Conservation (phyloP, 441 rosid species). For the Populus hybrid region DNA sequence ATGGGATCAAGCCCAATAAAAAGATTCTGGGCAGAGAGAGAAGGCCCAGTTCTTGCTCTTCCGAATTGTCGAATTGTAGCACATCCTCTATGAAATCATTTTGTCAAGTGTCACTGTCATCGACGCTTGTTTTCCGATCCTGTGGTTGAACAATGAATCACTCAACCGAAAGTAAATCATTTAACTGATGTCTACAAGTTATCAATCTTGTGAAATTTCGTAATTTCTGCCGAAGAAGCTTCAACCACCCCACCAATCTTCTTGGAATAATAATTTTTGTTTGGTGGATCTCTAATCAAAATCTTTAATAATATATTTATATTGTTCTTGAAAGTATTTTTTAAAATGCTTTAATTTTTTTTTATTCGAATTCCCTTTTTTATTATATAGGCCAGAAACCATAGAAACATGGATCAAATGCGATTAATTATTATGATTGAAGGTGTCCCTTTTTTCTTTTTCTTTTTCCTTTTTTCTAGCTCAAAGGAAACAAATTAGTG, state of each 20-base stretch:
- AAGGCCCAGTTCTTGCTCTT: not conserved
- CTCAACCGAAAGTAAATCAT: not conserved
- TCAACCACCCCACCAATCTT: not conserved
- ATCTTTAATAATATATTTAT: no score
- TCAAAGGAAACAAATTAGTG: not conserved
- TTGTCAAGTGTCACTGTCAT: not conserved
- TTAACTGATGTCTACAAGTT: not conserved
- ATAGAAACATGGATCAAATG: no score
- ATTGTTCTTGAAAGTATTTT: no score
- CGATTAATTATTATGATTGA: no score
- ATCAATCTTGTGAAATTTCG: no score
- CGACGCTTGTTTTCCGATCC: not conserved
- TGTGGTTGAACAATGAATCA: not conserved
- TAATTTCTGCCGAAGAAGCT: not conserved
- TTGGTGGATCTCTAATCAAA: no score
- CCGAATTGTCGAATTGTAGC: not conserved
- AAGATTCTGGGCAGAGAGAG: not conserved
- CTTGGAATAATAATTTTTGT: no score
- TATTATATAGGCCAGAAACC: no score
- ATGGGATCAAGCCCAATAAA: not conserved
- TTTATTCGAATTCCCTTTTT: no score
- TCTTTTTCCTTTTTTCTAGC: no score
- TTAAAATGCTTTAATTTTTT: no score
- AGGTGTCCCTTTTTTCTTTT: not conserved
- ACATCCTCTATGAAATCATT: not conserved